These are phyloP conservation scores for Dactylellina cionopaga DNA, from an alignment of 2,329 filamentous ascomycete species.

Conservation along the genomic window DNA sequence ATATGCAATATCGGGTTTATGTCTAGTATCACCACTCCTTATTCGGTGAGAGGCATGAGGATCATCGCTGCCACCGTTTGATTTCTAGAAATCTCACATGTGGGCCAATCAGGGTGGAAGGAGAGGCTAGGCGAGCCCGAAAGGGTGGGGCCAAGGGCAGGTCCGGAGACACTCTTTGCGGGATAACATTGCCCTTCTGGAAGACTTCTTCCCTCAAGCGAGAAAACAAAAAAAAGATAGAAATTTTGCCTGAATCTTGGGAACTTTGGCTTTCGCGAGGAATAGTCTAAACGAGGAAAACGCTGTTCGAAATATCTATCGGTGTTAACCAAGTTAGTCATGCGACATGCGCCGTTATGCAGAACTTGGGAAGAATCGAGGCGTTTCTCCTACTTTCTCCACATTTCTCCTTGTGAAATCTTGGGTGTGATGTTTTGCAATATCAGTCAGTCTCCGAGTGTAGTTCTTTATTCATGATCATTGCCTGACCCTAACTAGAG, in stretches of 20 bases:
- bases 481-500: neutral
- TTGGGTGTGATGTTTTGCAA: too few species aligned
- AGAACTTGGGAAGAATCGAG: neutral
- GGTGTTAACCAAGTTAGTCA: neutral
- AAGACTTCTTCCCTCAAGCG: constrained; percentile 42
- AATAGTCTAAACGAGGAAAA: neutral
- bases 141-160: constrained; percentile 36
- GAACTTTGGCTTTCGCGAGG: neutral
- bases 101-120: constrained; percentile 21
- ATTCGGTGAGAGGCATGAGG: constrained; percentile 9
- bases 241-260: neutral
- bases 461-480: neutral
- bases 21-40: constrained; percentile 1
- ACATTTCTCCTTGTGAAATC: neutral
- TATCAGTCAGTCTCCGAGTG: too few species aligned
- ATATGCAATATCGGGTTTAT: neutral
- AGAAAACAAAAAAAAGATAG: neutral
- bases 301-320: neutral
- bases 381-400: constrained; percentile 7
- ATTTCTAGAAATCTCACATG: neutral
- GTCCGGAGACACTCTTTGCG: constrained; percentile 30
- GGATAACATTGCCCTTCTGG: constrained; percentile 45
- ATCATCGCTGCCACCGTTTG: constrained; percentile 8
- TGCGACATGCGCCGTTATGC: neutral
- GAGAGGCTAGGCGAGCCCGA: constrained; percentile 48